Percentiles rank a stretch among this genome's conserved stretches.
These are phyloP conservation scores for Sinapis alba DNA, from an alignment of 441 rosid species.

Conservation along the genomic window DNA sequence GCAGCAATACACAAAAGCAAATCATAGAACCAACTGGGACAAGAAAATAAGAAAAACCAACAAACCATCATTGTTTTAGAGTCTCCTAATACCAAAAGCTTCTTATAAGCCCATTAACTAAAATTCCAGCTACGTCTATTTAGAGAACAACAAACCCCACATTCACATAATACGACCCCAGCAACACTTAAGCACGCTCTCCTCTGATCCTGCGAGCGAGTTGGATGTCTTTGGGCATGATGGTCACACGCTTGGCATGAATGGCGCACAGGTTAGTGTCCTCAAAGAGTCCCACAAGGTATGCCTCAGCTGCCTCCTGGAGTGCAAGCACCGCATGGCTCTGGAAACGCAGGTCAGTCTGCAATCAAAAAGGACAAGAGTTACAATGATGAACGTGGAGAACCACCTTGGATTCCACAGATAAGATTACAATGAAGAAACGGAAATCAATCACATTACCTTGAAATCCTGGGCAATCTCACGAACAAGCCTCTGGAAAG, in stretches of 20 bases:
- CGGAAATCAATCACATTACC: slow-evolving; percentile 29
- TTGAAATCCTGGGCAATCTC: slow-evolving; percentile 75
- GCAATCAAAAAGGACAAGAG: background rate
- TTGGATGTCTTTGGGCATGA: background rate
- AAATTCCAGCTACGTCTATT: background rate
- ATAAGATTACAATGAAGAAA: background rate
- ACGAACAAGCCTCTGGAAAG: slow-evolving; percentile 73
- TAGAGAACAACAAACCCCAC: background rate
- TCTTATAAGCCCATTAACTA: background rate
- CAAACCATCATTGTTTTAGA: background rate
- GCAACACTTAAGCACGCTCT: background rate
- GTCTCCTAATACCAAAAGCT: background rate
- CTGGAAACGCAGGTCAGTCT: slow-evolving; percentile 1
- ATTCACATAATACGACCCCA: background rate
- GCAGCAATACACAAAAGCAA: background rate
- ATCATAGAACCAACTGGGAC: background rate
- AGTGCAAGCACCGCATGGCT: background rate
- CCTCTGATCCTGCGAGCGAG: slow-evolving; percentile 5
- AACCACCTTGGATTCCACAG: background rate
- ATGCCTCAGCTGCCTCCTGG: background rate
- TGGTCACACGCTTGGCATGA: background rate
- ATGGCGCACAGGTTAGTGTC: slow-evolving; percentile 1
- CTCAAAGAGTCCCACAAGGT: slow-evolving; percentile 2
- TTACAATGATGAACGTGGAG: background rate
- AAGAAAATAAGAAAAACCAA: slow-evolving; percentile 6